Percentiles rank a stretch among this genome's conserved stretches.
Evolutionary conservation across 129 eudicot species (phyloP).

Genomic region (Flaveria sonorensis): DNA sequence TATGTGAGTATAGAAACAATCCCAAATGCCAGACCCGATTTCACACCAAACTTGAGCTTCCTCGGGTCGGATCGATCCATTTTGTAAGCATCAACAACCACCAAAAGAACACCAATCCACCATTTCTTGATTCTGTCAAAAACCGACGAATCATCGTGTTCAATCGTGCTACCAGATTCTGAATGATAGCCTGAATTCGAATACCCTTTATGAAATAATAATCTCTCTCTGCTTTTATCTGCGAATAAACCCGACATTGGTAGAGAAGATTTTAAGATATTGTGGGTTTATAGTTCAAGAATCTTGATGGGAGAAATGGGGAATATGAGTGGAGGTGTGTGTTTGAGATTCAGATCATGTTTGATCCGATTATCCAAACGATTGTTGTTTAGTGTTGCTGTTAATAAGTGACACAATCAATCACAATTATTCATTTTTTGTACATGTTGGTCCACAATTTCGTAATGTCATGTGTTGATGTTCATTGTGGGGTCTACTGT

Average conservation of each 20-base stretch:
- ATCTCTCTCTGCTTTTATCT: conserved; percentile 57
- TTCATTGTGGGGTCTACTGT: not conserved
- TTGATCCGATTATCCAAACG: not conserved
- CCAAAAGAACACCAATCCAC: conserved; percentile 36
- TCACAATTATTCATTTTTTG: not conserved
- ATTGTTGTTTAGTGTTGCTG: not conserved
- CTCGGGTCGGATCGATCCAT: conserved; percentile 78
- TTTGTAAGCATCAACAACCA: conserved; percentile 32
- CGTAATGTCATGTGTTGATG: too few relatives aligned
- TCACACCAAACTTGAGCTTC: conserved; percentile 62
- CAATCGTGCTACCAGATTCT: conserved; percentile 17
- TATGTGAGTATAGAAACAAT: conserved; percentile 66
- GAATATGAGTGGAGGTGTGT: not conserved
- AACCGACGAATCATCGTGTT: not conserved
- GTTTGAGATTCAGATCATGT: not conserved
- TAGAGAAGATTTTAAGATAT: conserved; percentile 49
- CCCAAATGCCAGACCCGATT: conserved; percentile 72
- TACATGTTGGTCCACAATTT: not conserved
- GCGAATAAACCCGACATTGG: conserved; percentile 53
- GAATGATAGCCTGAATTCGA: conserved; percentile 42
- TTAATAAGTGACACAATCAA: not conserved
- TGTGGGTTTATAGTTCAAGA: conserved; percentile 5
- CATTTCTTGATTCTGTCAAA: conserved; percentile 21
- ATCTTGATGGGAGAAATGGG: not conserved
- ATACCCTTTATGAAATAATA: conserved; percentile 41